Percentiles rank a stretch among this genome's conserved stretches.
Conservation (phyloP, 2,329 filamentous ascomycete genomes). For the Colletotrichum spaethianum region DNA sequence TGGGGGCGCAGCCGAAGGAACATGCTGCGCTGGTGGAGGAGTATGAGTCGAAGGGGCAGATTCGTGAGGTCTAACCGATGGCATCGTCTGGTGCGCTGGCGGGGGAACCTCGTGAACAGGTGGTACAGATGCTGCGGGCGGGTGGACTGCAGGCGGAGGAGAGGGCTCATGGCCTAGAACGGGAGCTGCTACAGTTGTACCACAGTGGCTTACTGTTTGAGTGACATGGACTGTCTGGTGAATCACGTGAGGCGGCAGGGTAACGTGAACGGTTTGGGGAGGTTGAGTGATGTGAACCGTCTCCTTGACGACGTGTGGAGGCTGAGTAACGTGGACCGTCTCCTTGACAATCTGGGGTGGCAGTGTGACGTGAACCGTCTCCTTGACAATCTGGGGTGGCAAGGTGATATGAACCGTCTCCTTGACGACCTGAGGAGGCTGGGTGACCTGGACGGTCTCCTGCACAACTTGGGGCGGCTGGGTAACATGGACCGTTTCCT, state of each 20-base stretch:
- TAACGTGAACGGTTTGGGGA: conserved; percentile 17
- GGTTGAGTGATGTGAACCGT: conserved; percentile 24
- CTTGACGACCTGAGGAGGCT: not conserved
- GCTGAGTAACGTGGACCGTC: conserved; percentile 28
- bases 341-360: conserved; percentile 28
- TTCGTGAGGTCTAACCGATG: not conserved
- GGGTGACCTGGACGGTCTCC: conserved; percentile 28
- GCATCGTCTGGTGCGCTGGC: not conserved
- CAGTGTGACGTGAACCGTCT: conserved; percentile 15
- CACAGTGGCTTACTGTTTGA: conserved; percentile 29
- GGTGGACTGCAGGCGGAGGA: conserved; percentile 15
- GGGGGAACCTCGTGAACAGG: not conserved
- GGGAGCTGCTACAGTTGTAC: conserved; percentile 3
- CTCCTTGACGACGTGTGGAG: conserved; percentile 19
- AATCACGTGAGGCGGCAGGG: conserved; percentile 10
- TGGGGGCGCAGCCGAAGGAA: not conserved
- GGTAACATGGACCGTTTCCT: conserved; percentile 12
- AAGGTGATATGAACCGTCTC: conserved; percentile 15
- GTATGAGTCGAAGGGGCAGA: conserved; percentile 6
- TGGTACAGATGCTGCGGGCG: not conserved
- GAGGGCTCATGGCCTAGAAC: conserved; percentile 8
- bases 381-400: conserved; percentile 3
- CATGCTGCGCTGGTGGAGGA: conserved; percentile 16
- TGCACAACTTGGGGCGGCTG: conserved; percentile 7
- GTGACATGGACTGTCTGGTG: conserved; percentile 15